Conservation (phyloP, 164 flowering plant species). For the Euptelea pleiosperma region DNA sequence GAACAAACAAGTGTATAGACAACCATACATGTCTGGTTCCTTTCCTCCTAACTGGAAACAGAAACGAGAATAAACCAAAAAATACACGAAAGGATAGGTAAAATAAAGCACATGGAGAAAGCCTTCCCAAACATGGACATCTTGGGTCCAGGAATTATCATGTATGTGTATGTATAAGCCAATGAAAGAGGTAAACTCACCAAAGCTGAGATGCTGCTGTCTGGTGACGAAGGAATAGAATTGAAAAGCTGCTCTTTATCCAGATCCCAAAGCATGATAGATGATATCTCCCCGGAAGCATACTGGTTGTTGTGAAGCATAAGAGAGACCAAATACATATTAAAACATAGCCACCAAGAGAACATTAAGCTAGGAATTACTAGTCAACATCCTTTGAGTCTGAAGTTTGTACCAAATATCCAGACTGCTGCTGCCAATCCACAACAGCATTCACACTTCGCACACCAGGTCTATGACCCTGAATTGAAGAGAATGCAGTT, state of each 20-base stretch:
- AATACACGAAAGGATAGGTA: too few relatives aligned
- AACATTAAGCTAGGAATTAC: background rate
- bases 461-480: constrained; percentile 76
- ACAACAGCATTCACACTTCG: constrained; percentile 81
- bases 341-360: background rate
- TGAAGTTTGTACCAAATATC: constrained; percentile 63
- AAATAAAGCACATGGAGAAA: too few relatives aligned
- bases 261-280: constrained; percentile 90
- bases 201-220: constrained; percentile 77
- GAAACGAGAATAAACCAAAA: too few relatives aligned
- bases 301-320: constrained; percentile 38
- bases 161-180: background rate
- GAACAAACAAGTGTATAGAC: background rate
- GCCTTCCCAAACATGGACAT: too few relatives aligned
- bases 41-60: too few relatives aligned
- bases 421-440: constrained; percentile 98
- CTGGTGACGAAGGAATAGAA: constrained; percentile 64
- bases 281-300: constrained; percentile 84
- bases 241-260: constrained; percentile 84
- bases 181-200: constrained; percentile 34
- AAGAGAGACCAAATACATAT: constrained; percentile 2
- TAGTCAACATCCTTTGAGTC: background rate
- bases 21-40: background rate
- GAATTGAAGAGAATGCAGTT: constrained; percentile 88
- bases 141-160: too few relatives aligned